Evolutionary conservation across 2,329 filamentous ascomycete genomes (phyloP).

Genomic region (Cytospora leucostoma): DNA sequence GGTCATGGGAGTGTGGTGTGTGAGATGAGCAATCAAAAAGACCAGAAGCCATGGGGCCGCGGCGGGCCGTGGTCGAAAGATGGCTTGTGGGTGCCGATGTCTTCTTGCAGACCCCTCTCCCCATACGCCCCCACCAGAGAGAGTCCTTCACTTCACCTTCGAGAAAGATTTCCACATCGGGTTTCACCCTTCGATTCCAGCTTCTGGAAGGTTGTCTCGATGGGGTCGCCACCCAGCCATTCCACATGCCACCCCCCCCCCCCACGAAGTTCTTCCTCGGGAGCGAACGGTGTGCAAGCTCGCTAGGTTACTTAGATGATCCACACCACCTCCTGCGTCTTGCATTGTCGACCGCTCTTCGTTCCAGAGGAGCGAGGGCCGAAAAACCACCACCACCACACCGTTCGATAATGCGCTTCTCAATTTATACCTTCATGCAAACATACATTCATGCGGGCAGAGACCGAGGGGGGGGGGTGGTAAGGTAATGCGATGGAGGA

Average conservation of each 20-base stretch:
- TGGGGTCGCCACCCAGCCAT: slow-evolving; percentile 8
- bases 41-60: slow-evolving; percentile 1
- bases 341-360: slow-evolving; percentile 25
- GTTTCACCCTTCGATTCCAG: slow-evolving; percentile 14
- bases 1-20: neutral
- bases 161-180: slow-evolving; percentile 6
- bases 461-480: neutral
- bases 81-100: neutral
- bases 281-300: neutral
- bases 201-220: slow-evolving; percentile 27
- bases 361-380: neutral
- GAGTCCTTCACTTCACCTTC: neutral
- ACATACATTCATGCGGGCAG: neutral
- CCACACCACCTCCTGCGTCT: slow-evolving; percentile 26
- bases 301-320: slow-evolving; percentile 9
- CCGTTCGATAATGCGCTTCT: neutral
- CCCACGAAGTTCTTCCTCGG: neutral
- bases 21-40: slow-evolving; percentile 14
- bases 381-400: neutral
- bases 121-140: too few relatives aligned
- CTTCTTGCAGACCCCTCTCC: slow-evolving; percentile 22
- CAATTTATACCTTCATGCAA: neutral
- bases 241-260: neutral
- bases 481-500: neutral
- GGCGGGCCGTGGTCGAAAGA: neutral